phyloP scores from a whole-genome alignment of 2,329 filamentous ascomycete genomes.

The Aureobasidium sp. region DNA sequence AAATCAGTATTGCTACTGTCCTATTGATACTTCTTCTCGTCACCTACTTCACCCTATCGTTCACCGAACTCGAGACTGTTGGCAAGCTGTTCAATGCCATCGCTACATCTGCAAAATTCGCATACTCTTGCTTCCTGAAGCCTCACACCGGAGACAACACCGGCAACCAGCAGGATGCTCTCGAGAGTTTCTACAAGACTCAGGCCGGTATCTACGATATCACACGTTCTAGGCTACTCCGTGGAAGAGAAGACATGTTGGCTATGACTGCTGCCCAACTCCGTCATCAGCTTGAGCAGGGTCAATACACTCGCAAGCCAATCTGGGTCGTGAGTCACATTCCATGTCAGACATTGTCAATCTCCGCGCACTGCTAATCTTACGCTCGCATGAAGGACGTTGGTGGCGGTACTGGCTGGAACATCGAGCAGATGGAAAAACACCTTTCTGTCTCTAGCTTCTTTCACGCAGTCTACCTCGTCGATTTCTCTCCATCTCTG shows the following conservation, averaged over 20 bases:
- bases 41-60: conserved; percentile 28
- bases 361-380: too few species aligned
- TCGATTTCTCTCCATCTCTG: conserved; percentile 88
- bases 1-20: conserved; percentile 27
- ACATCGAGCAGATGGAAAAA: conserved; percentile 82
- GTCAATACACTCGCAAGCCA: conserved; percentile 49
- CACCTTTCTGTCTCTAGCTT: conserved; percentile 73
- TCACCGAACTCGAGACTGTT: conserved; percentile 25
- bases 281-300: conserved; percentile 51
- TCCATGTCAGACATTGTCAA: too few species aligned
- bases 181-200: conserved; percentile 92
- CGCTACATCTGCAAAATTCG: conserved; percentile 54
- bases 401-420: conserved; percentile 77
- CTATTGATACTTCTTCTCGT: conserved; percentile 25
- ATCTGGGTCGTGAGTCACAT: conserved; percentile 64
- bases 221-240: conserved; percentile 70
- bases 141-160: conserved; percentile 64
- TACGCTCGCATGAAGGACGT: conserved; percentile 48
- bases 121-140: conserved; percentile 87
- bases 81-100: conserved; percentile 26
- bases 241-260: conserved; percentile 88
- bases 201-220: conserved; percentile 81
- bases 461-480: conserved; percentile 84
- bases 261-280: conserved; percentile 83
- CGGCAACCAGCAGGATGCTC: conserved; percentile 76